Evolutionary conservation across 2,329 filamentous ascomycete species (phyloP), one percentile per base, ranked within the genome.

Genomic region (Zymoseptoria tritici): DNA sequence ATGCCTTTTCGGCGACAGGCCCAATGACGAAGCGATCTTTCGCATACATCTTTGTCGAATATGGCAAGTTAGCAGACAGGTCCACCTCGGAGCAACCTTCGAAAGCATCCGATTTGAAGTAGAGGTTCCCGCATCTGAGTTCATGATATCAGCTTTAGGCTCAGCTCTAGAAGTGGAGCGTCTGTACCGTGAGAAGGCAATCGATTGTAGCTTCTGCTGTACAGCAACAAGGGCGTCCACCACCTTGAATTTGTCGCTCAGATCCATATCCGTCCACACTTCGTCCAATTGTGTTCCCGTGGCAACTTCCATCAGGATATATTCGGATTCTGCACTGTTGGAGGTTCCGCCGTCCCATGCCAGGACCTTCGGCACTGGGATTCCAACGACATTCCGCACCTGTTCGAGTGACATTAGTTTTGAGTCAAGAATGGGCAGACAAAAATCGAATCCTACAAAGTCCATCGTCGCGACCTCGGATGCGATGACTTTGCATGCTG

Each of bases 61-160:
- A 13, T 52, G 57, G 24, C 16, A 57, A 26, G 29, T 49, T n/a
- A 3, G 57, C 60, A 31, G 54, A 55, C n/a, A 59, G 19, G 22
- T 70, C 64, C 26, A 68, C 71, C 58, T 66, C 60, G 57, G 71
- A 63, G 50, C 71, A 73, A 2, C 70, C 71, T 24, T 67, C 57
- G 54, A 74, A 69, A 42, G 66, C 62, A 64, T 75, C 70, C 11
- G 54, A 67, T 29, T 66, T 64, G 57, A 70, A 76, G 62, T 76
- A 77, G 54, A 77, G 64, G 61, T 67, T 75, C 4, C 76, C 74
- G 65, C 74, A 75, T 31, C 74, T 75, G 56, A 19, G 4, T 53
- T 56, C 42, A 4, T 58, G 16, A 49, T 22, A 19, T 54, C 7
- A 56, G 46, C 42, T 49, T 26, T n/a, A 5, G 19, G 13, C 9